A percentile compares a stretch with the other conserved stretches of the same genome.
These are phyloP conservation scores for Lathyrus tuberosus DNA, from an alignment of 306 rosid genomes.

Conservation along the genomic window DNA sequence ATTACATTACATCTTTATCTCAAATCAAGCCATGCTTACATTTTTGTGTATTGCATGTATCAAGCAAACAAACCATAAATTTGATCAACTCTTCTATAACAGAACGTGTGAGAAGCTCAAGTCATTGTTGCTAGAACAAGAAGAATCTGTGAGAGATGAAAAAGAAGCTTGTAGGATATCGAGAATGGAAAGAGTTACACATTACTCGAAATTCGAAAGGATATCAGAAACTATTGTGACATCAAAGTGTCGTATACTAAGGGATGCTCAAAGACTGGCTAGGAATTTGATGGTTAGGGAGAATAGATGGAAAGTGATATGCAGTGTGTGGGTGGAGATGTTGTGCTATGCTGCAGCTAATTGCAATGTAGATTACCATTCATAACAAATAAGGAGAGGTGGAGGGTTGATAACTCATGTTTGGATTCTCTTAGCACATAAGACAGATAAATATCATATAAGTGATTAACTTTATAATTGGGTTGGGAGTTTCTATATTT, in stretches of 20 bases:
- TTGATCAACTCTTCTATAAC: too few relatives aligned
- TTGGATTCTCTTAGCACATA: conserved; percentile 67
- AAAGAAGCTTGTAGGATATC: conserved; percentile 46
- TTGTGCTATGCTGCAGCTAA: conserved; percentile 69
- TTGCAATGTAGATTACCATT: conserved; percentile 58
- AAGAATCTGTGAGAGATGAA: conserved; percentile 41
- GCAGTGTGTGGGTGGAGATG: conserved; percentile 77
- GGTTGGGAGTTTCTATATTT: neutral
- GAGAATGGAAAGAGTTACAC: conserved; percentile 37
- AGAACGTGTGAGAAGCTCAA: conserved; percentile 47
- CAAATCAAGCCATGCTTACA: too few relatives aligned
- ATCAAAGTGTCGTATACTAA: conserved; percentile 52
- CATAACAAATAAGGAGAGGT: conserved; percentile 67
- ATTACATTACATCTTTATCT: too few relatives aligned
- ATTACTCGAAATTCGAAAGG: conserved; percentile 37
- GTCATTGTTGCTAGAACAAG: conserved; percentile 33
- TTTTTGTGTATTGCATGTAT: too few relatives aligned
- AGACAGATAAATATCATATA: conserved; percentile 60
- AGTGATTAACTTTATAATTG: conserved; percentile 40
- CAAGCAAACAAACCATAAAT: too few relatives aligned
- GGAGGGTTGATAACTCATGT: conserved; percentile 78
- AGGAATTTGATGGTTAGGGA: conserved; percentile 47
- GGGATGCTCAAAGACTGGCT: conserved; percentile 54
- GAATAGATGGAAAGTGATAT: conserved; percentile 54
- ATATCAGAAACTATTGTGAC: conserved; percentile 59